These are phyloP conservation scores for Trypanosoma lewisi DNA, from an alignment of 208 protist genomes.

Conservation along the genomic window DNA sequence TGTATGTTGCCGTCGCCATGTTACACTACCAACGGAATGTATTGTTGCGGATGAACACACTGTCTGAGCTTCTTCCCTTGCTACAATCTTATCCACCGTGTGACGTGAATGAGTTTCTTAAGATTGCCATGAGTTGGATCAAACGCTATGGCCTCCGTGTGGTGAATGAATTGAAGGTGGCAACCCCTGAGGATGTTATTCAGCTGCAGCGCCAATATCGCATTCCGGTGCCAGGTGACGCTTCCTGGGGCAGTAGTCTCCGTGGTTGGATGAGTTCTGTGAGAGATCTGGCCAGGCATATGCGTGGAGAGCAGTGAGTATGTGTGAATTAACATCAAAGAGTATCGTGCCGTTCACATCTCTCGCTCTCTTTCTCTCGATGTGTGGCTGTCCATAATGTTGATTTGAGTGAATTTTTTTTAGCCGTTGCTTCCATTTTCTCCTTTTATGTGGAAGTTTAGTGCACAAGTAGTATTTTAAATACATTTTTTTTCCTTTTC, in stretches of 20 bases:
- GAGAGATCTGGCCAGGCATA: slow-evolving; percentile 9
- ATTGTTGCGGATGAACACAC: slow-evolving; percentile 33
- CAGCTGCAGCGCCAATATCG: slow-evolving; percentile 29
- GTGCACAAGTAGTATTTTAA: too few species aligned
- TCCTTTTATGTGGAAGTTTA: too few species aligned
- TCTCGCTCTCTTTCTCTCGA: too few species aligned
- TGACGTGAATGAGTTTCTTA: slow-evolving; percentile 58
- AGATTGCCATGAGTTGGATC: slow-evolving; percentile 52
- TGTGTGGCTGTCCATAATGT: too few species aligned
- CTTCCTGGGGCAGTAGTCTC: slow-evolving; percentile 1
- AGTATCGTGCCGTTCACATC: too few species aligned
- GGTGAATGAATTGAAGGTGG: slow-evolving; percentile 33
- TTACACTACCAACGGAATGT: slow-evolving; percentile 38
- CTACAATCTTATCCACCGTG: slow-evolving; percentile 59
- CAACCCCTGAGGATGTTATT: slow-evolving; percentile 33
- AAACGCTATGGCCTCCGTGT: slow-evolving; percentile 40
- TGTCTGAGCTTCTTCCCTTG: slow-evolving; percentile 55
- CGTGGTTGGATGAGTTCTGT: slow-evolving; percentile 18
- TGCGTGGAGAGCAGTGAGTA: neutral
- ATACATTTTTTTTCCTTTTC: too few species aligned
- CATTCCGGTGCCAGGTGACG: slow-evolving; percentile 6
- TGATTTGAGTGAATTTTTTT: too few species aligned
- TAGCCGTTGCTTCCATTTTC: too few species aligned
- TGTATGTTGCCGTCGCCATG: slow-evolving; percentile 69
- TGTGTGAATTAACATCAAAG: neutral